Evolutionary conservation across 345 rosid genomes (phyloP).

Genomic region (Noccaea caerulescens): DNA sequence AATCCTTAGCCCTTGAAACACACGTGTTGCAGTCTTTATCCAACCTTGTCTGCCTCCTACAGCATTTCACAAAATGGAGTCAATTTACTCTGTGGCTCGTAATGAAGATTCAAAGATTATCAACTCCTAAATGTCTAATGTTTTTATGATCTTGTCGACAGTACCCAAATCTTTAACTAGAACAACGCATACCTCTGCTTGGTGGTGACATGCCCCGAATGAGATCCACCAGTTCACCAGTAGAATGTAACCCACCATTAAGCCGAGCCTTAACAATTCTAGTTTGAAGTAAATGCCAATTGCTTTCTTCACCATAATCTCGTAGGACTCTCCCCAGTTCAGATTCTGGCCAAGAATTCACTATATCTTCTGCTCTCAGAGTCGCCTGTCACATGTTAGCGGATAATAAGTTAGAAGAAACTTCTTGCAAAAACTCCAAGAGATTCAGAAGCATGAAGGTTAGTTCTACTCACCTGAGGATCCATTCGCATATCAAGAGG

Average conservation of each 20-base stretch:
- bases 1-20: conserved; percentile 88
- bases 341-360: conserved; percentile 82
- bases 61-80: conserved; percentile 21
- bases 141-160: too few species aligned
- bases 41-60: conserved; percentile 95
- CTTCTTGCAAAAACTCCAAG: not conserved
- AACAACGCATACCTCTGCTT: conserved; percentile 53
- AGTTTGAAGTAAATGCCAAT: conserved; percentile 69
- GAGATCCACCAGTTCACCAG: conserved; percentile 74
- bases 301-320: conserved; percentile 90
- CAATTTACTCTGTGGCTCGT: too few species aligned
- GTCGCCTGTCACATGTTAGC: conserved; percentile 61
- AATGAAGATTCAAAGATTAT: not conserved
- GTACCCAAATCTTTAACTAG: conserved; percentile 5
- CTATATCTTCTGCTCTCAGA: conserved; percentile 80
- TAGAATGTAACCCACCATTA: conserved; percentile 77
- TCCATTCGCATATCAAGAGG: conserved; percentile 99
- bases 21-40: conserved; percentile 95
- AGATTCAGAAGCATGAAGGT: conserved; percentile 27
- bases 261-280: conserved; percentile 73
- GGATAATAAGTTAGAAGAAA: conserved; percentile 39
- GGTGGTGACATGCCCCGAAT: conserved; percentile 53
- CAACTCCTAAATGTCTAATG: not conserved
- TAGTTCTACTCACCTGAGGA: conserved; percentile 60
- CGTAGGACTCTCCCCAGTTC: conserved; percentile 75